Evolutionary conservation across 2,329 filamentous ascomycete species (phyloP).

Genomic region (Rhynchosporium secalis): DNA sequence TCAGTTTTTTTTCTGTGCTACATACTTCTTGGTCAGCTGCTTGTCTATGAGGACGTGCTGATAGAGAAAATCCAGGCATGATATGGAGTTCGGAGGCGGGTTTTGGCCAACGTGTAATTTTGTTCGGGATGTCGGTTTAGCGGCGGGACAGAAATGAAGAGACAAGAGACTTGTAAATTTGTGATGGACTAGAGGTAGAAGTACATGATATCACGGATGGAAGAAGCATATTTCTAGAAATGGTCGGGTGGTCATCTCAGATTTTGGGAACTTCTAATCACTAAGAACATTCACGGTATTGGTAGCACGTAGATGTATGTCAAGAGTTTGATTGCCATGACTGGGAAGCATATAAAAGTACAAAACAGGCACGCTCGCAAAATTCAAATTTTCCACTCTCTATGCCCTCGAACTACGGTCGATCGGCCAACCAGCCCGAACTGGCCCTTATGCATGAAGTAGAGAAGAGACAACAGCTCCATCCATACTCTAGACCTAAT

Average conservation of each 20-base stretch:
- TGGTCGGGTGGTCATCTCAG: no score
- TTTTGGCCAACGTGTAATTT: slow-evolving; percentile 55
- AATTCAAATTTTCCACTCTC: slow-evolving; percentile 23
- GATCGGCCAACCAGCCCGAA: slow-evolving; percentile 16
- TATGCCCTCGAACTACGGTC: slow-evolving; percentile 20
- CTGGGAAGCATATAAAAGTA: slow-evolving; percentile 32
- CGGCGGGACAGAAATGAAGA: slow-evolving; percentile 10
- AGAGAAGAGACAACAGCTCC: slow-evolving; percentile 4
- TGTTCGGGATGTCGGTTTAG: slow-evolving; percentile 29
- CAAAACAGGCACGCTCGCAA: slow-evolving; percentile 28
- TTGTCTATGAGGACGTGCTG: slow-evolving; percentile 10
- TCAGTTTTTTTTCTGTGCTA: background rate
- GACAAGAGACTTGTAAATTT: background rate
- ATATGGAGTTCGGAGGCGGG: slow-evolving; percentile 73
- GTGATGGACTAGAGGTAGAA: background rate
- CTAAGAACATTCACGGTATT: background rate
- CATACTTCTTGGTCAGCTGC: background rate
- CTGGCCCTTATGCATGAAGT: background rate
- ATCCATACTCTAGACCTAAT: slow-evolving; percentile 15
- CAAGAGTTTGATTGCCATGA: slow-evolving; percentile 26
- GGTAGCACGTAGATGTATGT: slow-evolving; percentile 9
- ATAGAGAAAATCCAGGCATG: slow-evolving; percentile 56
- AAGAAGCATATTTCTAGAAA: background rate
- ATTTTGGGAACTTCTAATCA: background rate
- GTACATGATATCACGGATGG: background rate